Evolutionary conservation across 345 rosid genomes (phyloP).

Genomic region (Heritiera fomes): DNA sequence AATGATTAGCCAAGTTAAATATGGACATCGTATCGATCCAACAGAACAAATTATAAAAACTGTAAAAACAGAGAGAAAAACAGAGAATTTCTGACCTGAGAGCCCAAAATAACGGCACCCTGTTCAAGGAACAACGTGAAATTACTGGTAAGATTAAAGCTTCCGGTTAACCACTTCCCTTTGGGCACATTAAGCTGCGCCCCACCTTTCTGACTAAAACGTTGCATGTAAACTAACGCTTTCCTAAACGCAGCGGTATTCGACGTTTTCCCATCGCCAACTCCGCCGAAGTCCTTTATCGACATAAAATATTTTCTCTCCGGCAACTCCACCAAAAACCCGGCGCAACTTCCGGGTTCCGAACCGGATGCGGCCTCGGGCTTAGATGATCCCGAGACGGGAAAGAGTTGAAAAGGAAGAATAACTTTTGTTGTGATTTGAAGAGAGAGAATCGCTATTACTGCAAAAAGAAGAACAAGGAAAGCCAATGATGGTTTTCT

Average conservation of each 20-base stretch:
- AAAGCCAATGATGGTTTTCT: constrained; percentile 51
- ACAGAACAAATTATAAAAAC: background rate
- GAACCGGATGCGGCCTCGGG: background rate
- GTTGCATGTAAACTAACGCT: constrained; percentile 58
- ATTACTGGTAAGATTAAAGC: constrained; percentile 90
- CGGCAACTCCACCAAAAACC: constrained; percentile 30
- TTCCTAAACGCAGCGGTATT: constrained; percentile 75
- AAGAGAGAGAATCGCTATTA: constrained; percentile 49
- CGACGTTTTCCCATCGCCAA: constrained; percentile 77
- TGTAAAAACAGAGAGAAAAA: background rate
- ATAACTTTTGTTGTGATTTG: constrained; percentile 57
- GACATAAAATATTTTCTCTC: constrained; percentile 63
- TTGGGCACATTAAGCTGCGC: constrained; percentile 74
- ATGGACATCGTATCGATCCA: background rate
- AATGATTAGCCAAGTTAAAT: background rate
- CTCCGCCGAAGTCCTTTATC: constrained; percentile 79
- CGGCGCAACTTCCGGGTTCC: constrained; percentile 40
- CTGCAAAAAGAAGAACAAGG: constrained; percentile 52
- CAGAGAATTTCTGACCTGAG: constrained; percentile 54
- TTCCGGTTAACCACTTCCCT: constrained; percentile 89
- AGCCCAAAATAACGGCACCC: constrained; percentile 84
- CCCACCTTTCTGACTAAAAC: constrained; percentile 54
- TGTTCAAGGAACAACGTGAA: constrained; percentile 82
- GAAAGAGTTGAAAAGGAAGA: constrained; percentile 34
- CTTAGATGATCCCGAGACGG: constrained; percentile 24